Conservation (phyloP, 345 rosid species). For the Populus simonii region DNA sequence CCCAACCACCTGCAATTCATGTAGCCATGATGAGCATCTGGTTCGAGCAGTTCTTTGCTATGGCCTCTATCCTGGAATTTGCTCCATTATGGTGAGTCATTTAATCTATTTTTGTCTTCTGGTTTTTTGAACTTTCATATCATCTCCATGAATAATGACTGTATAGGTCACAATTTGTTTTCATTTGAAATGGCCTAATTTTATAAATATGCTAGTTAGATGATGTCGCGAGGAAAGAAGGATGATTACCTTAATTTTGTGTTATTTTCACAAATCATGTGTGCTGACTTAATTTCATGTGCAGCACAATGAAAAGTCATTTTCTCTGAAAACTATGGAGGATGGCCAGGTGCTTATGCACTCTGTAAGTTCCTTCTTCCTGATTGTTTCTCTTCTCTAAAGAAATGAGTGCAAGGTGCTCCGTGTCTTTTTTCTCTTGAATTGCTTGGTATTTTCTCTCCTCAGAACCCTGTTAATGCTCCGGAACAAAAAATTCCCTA, state of each 20-base stretch:
- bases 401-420: conserved; percentile 70
- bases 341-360: conserved; percentile 82
- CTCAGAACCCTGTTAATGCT: conserved; percentile 78
- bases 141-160: no score
- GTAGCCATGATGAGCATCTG: conserved; percentile 56
- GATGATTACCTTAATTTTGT: neutral
- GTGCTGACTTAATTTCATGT: conserved; percentile 19
- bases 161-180: neutral
- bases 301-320: conserved; percentile 76
- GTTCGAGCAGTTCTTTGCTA: conserved; percentile 77
- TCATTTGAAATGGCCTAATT: neutral
- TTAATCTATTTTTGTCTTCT: neutral
- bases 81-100: conserved; percentile 76
- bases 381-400: neutral
- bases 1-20: conserved; percentile 40
- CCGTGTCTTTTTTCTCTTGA: conserved; percentile 7
- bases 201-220: neutral
- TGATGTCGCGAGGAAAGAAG: neutral
- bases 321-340: conserved; percentile 92
- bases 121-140: neutral
- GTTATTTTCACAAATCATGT: neutral
- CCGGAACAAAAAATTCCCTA: conserved; percentile 66
- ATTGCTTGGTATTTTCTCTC: neutral
- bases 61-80: conserved; percentile 81
- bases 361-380: conserved; percentile 49